Evolutionary conservation across 2,329 filamentous ascomycete genomes (phyloP).

Genomic region (Cercospora janseana): DNA sequence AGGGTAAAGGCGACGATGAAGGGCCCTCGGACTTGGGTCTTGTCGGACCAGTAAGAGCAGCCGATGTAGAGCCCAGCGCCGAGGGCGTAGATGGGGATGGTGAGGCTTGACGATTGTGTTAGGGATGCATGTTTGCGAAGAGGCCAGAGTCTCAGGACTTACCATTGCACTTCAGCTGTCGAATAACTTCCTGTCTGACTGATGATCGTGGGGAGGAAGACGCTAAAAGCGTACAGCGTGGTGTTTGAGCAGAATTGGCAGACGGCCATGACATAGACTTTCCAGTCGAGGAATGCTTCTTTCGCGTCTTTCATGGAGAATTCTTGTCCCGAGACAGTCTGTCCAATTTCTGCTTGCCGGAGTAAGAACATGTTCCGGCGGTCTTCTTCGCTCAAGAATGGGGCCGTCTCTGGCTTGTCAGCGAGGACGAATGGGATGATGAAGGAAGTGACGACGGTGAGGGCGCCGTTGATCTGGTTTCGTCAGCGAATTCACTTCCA

Average conservation of each 20-base stretch:
- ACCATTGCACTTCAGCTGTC: constrained; percentile 49
- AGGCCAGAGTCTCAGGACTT: no score
- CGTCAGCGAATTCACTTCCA: neutral
- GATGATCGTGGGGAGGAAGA: constrained; percentile 58
- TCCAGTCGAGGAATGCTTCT: constrained; percentile 69
- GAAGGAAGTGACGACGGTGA: constrained; percentile 54
- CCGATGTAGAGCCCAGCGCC: constrained; percentile 49
- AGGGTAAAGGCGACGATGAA: constrained; percentile 25
- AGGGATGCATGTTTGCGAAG: no score
- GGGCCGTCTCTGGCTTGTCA: constrained; percentile 62
- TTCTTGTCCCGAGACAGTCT: constrained; percentile 40
- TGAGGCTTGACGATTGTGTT: no score
- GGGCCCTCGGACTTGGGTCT: constrained; percentile 29
- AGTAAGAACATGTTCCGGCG: constrained; percentile 55
- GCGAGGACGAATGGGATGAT: constrained; percentile 57
- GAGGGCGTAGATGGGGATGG: constrained; percentile 57
- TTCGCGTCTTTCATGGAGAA: constrained; percentile 63
- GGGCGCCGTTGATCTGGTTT: constrained; percentile 53
- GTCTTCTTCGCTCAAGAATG: constrained; percentile 59
- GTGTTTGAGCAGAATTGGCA: constrained; percentile 64
- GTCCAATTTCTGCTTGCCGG: constrained; percentile 50
- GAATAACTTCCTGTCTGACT: constrained; percentile 50
- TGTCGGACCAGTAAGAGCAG: constrained; percentile 51
- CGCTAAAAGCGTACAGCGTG: constrained; percentile 56
- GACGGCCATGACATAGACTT: constrained; percentile 67